Percentiles rank a stretch among this genome's conserved stretches.
phyloP scores from a whole-genome alignment of 768 basidiomycete genomes.

The Rhizopogon roseolus region DNA sequence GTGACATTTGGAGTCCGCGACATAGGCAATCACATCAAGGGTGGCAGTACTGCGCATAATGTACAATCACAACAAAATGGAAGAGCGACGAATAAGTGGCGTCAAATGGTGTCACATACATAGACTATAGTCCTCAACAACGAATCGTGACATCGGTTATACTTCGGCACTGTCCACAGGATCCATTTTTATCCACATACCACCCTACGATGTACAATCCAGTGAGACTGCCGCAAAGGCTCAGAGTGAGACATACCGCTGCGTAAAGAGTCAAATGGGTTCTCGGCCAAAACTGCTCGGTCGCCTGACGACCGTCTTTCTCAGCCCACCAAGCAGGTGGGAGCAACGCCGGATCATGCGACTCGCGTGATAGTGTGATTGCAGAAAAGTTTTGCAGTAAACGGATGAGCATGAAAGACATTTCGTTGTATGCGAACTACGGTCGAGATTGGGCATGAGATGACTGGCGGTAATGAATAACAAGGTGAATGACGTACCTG shows the following conservation, averaged over 20 bases:
- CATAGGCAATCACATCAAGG: too few relatives aligned
- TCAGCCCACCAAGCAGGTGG: conserved; percentile 25
- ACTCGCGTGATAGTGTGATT: conserved; percentile 18
- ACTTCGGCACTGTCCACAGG: conserved; percentile 15
- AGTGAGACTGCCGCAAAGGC: neutral
- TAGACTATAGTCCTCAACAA: too few relatives aligned
- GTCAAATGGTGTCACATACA: too few relatives aligned
- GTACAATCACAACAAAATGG: too few relatives aligned
- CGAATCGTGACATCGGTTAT: too few relatives aligned
- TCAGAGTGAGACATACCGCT: conserved; percentile 24
- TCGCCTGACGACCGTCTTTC: conserved; percentile 18
- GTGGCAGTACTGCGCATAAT: too few relatives aligned
- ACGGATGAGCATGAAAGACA: conserved; percentile 28
- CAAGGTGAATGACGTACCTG: conserved; percentile 23
- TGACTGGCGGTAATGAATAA: conserved; percentile 6
- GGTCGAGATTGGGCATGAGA: neutral
- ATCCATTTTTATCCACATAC: conserved; percentile 43
- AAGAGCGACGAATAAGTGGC: too few relatives aligned
- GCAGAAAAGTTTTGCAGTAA: conserved; percentile 23
- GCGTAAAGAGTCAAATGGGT: conserved; percentile 29
- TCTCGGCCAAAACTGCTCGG: conserved; percentile 22
- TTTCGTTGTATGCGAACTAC: conserved; percentile 31
- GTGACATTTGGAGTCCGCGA: too few relatives aligned
- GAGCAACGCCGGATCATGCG: conserved; percentile 18
- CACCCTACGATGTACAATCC: conserved; percentile 27